A percentile compares a stretch with the other conserved stretches of the same genome.
phyloP scores from a whole-genome alignment of 345 rosid genomes.

The Carallia brachiata region DNA sequence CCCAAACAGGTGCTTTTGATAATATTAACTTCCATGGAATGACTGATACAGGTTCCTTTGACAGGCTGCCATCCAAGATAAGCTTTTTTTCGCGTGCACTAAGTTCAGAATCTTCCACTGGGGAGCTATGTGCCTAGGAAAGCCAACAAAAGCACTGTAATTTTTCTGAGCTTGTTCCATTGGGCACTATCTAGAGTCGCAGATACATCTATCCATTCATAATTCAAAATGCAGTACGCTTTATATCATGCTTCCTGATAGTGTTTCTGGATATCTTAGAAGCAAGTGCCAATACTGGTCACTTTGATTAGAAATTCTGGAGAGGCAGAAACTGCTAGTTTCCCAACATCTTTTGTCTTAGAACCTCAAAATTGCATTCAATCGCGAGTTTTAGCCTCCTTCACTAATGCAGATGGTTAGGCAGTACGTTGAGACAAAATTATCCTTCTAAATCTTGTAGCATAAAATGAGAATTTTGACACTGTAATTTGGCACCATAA shows the following conservation, averaged over 20 bases:
- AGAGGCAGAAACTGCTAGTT: too few relatives aligned
- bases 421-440: not conserved
- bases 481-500: not conserved
- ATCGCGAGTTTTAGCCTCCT: too few relatives aligned
- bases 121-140: slow-evolving; percentile 82
- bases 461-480: not conserved
- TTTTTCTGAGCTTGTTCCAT: slow-evolving; percentile 6
- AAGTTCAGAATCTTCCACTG: slow-evolving; percentile 74
- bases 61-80: slow-evolving; percentile 57
- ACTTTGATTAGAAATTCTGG: too few relatives aligned
- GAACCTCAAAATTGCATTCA: too few relatives aligned
- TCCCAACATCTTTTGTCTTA: too few relatives aligned
- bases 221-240: too few relatives aligned
- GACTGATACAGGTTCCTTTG: slow-evolving; percentile 77
- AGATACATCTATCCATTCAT: not conserved
- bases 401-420: not conserved
- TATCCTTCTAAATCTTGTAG: not conserved
- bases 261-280: too few relatives aligned
- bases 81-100: slow-evolving; percentile 59
- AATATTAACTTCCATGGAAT: slow-evolving; percentile 94
- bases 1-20: slow-evolving; percentile 97
- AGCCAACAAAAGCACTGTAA: slow-evolving; percentile 24
- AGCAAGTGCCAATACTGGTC: too few relatives aligned
- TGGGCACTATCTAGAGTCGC: slow-evolving; percentile 11
- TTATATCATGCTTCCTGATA: too few relatives aligned